Evolutionary conservation across 306 rosid species (phyloP).

Genomic region (Senna tora): DNA sequence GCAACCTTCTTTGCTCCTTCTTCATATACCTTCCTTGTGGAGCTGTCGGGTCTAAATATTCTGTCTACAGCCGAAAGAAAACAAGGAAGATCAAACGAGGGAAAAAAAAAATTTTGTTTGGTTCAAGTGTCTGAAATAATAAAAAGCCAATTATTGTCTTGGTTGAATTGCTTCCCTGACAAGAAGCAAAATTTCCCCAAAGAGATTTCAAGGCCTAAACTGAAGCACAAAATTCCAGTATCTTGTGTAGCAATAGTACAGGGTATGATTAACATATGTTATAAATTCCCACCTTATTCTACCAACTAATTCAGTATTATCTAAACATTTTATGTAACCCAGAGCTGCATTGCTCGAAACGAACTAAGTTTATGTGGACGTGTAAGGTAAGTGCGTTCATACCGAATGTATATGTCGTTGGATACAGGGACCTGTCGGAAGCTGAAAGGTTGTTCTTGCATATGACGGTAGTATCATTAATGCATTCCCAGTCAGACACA

Average conservation of each 20-base stretch:
- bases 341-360: conserved; percentile 1
- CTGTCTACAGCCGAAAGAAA: conserved; percentile 59
- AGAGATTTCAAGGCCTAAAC: conserved; percentile 14
- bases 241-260: neutral
- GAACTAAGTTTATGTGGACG: neutral
- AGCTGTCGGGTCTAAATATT: conserved; percentile 70
- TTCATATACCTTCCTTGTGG: conserved; percentile 82
- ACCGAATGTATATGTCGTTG: conserved; percentile 89
- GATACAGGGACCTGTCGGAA: conserved; percentile 91
- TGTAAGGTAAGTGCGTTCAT: conserved; percentile 40
- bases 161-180: neutral
- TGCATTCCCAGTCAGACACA: conserved; percentile 95
- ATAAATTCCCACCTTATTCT: conserved; percentile 24
- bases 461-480: conserved; percentile 72
- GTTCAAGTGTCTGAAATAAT: conserved; percentile 27
- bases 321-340: neutral
- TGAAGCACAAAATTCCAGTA: conserved; percentile 33
- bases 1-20: conserved; percentile 93
- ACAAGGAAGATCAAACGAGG: conserved; percentile 41
- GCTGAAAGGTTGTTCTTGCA: conserved; percentile 79
- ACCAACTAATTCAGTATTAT: conserved; percentile 15
- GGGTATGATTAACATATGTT: conserved; percentile 13
- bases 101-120: conserved; percentile 2
- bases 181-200: neutral
- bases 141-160: conserved; percentile 9